phyloP scores from a whole-genome alignment of 768 basidiomycete species.

The Rhodotorula babjevae region DNA sequence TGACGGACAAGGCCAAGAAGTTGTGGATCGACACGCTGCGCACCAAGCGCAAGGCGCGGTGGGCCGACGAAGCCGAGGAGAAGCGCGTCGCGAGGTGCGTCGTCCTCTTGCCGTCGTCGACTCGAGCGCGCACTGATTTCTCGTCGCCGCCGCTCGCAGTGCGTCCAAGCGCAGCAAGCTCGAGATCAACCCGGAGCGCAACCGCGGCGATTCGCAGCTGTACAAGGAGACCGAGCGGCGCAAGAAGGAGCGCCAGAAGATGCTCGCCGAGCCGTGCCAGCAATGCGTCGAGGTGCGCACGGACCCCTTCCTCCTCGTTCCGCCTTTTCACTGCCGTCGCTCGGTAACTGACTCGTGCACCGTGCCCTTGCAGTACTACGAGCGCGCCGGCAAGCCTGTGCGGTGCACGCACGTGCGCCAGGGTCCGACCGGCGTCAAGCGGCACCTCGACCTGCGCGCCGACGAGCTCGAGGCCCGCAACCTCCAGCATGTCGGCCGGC shows the following conservation, averaged over 20 bases:
- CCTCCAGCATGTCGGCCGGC: conserved; percentile 52
- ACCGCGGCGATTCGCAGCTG: conserved; percentile 62
- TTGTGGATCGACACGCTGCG: not conserved
- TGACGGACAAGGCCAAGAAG: conserved; percentile 5
- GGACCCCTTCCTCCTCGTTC: too few species aligned
- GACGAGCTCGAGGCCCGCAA: conserved; percentile 60
- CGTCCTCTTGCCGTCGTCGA: too few species aligned
- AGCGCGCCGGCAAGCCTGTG: not conserved
- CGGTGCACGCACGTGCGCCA: not conserved
- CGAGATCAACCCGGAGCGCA: conserved; percentile 62
- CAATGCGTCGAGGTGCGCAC: conserved; percentile 67
- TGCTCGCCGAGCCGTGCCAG: conserved; percentile 76
- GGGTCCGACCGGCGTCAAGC: not conserved
- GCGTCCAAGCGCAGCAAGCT: conserved; percentile 46
- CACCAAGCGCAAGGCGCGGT: not conserved
- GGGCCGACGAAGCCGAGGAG: not conserved
- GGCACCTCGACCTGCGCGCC: conserved; percentile 54
- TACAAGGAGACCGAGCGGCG: conserved; percentile 68
- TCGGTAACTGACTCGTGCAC: not conserved
- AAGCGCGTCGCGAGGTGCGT: not conserved
- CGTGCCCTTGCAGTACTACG: not conserved
- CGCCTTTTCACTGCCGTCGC: not conserved
- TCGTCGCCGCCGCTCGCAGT: not conserved
- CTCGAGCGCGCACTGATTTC: not conserved
- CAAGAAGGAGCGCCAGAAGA: conserved; percentile 58